phyloP scores from a whole-genome alignment of 306 rosid species.

The Prunus padus region DNA sequence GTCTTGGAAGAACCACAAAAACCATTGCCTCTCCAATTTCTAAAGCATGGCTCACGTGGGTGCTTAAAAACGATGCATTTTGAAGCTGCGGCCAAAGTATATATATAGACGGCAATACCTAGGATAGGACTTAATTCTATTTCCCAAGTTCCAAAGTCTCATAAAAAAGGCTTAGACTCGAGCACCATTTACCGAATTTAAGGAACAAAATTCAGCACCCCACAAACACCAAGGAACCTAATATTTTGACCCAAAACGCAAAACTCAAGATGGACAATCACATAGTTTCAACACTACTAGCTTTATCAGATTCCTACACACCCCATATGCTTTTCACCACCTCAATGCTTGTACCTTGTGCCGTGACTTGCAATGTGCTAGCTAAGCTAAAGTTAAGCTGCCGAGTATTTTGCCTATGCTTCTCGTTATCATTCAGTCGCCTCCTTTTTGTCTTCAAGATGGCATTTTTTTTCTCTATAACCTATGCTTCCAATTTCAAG shows the following conservation, averaged over 20 bases:
- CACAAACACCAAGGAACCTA: constrained; percentile 23
- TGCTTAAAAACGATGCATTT: constrained; percentile 12
- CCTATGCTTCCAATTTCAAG: constrained; percentile 16
- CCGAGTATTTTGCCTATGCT: constrained; percentile 22
- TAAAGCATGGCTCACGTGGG: constrained; percentile 30
- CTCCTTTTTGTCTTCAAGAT: too few relatives aligned
- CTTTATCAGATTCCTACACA: constrained; percentile 19
- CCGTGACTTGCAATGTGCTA: constrained; percentile 42
- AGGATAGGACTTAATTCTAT: constrained; percentile 11
- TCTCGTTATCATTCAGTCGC: constrained; percentile 2
- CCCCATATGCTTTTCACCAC: constrained; percentile 9
- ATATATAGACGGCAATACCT: background rate
- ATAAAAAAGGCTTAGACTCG: constrained; percentile 17
- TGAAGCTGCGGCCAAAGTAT: constrained; percentile 3
- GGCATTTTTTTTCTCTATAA: background rate
- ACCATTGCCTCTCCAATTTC: constrained; percentile 19
- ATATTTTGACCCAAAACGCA: constrained; percentile 14
- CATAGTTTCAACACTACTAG: background rate
- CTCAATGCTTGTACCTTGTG: constrained; percentile 35
- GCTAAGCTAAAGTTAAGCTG: background rate
- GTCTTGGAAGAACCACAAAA: constrained; percentile 14
- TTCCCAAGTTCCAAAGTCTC: constrained; percentile 23
- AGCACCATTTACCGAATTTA: constrained; percentile 25
- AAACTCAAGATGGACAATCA: background rate
- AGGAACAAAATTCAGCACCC: constrained; percentile 15